phyloP scores from a whole-genome alignment of 1,284 basidiomycete species.

The Coriolopsis trogii region DNA sequence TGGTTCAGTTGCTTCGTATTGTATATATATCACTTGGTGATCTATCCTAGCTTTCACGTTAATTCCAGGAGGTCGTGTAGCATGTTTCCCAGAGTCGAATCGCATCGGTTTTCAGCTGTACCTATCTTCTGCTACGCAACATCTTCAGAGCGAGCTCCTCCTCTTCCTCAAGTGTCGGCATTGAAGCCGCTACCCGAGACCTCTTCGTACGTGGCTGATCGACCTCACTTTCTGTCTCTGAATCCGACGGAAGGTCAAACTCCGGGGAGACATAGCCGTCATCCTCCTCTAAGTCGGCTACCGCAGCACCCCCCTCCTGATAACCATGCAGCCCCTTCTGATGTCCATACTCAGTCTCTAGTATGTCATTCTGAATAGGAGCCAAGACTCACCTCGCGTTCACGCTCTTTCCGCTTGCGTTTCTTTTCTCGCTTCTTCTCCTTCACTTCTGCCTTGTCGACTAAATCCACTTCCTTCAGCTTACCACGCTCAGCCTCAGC shows the following conservation, averaged over 20 bases:
- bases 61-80: too few species aligned
- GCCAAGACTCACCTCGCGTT: constrained; percentile 58
- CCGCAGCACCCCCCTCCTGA: constrained; percentile 29
- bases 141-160: constrained; percentile 34
- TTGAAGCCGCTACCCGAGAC: constrained; percentile 5
- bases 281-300: constrained; percentile 50
- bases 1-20: too few species aligned
- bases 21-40: too few species aligned
- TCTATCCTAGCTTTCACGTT: too few species aligned
- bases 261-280: constrained; percentile 74
- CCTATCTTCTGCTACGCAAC: constrained; percentile 29
- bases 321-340: constrained; percentile 25
- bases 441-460: constrained; percentile 82
- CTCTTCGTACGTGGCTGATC: constrained; percentile 42
- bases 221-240: constrained; percentile 40
- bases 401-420: constrained; percentile 85
- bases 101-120: too few species aligned
- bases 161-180: constrained; percentile 28
- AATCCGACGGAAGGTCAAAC: constrained; percentile 62
- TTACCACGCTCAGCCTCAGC: constrained; percentile 73
- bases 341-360: neutral
- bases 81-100: too few species aligned
- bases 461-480: constrained; percentile 72
- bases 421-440: constrained; percentile 88
- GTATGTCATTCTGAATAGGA: neutral